Base-by-base conservation (phyloP, 2,329 filamentous ascomycete species). In the Coleophoma eucalyptorum region DNA sequence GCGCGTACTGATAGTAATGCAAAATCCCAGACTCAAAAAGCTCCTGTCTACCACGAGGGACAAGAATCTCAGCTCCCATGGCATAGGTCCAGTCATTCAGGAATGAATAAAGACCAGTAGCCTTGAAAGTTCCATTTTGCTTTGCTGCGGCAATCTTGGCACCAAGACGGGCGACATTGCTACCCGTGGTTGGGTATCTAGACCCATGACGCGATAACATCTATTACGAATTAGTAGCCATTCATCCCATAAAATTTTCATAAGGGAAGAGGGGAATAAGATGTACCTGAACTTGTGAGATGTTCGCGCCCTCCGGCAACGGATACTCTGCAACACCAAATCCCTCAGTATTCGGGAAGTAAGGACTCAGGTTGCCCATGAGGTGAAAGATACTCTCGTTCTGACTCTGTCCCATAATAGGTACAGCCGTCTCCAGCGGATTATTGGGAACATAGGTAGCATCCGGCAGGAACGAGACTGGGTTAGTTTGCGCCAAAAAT, bases 261-360 rank as follows among this genome's bases (percentile, higher is more conserved):
- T 26, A 26, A 8, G 26, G 26, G 26, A 6, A 26, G 26, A 26
- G 6, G 26, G 10, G 26, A 5, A 26, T 26, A 26, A 7, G 32
- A 16, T 13, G 20, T 48, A 71, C 69, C 54, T 80, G 78, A 18
- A 91, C 72, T 70, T 89, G 85, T 26, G 84, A 73, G 46, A 90
- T 87, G 51, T 86, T 82, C 0, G 86, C 79, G 12, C 82, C 86
- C 6, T 72, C 65, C 1, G 86, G 87, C 15, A 89, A 66, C 3
- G 86, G 75, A 59, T 86, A 87, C 67, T 92, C 88, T 15, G 86
- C 72, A 0, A 89, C 85, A 3, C 88, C 88, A 56, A 90, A 91
- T 1, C 88, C 88, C 0, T 48, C 43, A 2, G 85, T 80, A 50
- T 85, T 83, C 0, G 86, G 83, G 54, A 80, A 80, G 66, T 90